phyloP scores from a whole-genome alignment of 331 rosid species.

The Telfairia occidentalis region DNA sequence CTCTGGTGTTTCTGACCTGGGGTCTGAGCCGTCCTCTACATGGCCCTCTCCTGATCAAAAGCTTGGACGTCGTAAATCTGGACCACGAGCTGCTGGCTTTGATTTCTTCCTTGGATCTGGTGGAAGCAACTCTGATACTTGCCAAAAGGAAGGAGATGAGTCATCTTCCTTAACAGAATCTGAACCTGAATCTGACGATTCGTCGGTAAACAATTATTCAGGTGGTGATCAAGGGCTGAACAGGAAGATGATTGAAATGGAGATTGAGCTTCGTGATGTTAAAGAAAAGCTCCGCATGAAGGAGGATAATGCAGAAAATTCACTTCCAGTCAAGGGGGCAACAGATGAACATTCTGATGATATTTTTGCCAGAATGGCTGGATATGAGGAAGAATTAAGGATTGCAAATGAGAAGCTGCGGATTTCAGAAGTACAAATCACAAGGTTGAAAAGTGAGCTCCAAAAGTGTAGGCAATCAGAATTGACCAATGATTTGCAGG shows the following conservation, averaged over 20 bases:
- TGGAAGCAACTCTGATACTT: constrained; percentile 44
- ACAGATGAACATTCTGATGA: constrained; percentile 35
- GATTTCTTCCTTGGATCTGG: constrained; percentile 82
- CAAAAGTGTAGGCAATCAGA: constrained; percentile 23
- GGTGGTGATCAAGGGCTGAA: constrained; percentile 36
- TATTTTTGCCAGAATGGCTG: constrained; percentile 29
- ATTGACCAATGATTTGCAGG: constrained; percentile 9
- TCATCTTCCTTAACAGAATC: constrained; percentile 66
- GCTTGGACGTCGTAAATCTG: constrained; percentile 35
- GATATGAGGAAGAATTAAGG: constrained; percentile 44
- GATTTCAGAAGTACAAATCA: constrained; percentile 37
- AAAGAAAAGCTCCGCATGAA: constrained; percentile 59
- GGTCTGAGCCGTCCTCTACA: constrained; percentile 46
- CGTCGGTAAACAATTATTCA: constrained; percentile 77
- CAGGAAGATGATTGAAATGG: constrained; percentile 65
- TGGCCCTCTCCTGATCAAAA: constrained; percentile 40
- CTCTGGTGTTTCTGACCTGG: constrained; percentile 55
- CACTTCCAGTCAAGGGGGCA: constrained; percentile 22
- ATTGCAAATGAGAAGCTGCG: constrained; percentile 44
- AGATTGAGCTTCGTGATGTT: constrained; percentile 66
- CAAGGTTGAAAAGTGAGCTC: constrained; percentile 37
- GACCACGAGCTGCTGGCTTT: constrained; percentile 85
- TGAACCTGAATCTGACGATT: constrained; percentile 82
- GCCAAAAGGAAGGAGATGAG: constrained; percentile 73
- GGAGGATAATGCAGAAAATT: constrained; percentile 36